phyloP scores from a whole-genome alignment of 2,329 filamentous ascomycete species.

The Colletotrichum higginsianum region DNA sequence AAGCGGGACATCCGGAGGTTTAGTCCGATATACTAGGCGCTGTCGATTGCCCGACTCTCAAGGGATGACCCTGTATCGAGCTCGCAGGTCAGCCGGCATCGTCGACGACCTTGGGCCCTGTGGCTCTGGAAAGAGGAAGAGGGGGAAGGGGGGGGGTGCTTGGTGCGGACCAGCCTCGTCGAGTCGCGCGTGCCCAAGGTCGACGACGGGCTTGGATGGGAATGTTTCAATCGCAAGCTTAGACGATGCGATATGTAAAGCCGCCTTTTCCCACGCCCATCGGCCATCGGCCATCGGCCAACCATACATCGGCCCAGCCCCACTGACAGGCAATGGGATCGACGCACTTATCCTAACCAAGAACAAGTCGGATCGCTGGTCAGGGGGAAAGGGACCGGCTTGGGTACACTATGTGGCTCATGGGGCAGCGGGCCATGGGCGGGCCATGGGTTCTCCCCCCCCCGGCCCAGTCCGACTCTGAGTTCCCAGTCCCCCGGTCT shows the following conservation, averaged over 20 bases:
- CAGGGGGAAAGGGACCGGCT: slow-evolving; percentile 1
- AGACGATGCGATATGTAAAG: slow-evolving; percentile 35
- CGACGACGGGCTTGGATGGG: slow-evolving; percentile 16
- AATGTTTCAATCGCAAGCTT: slow-evolving; percentile 41
- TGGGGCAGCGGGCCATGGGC: background rate
- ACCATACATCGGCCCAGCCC: background rate
- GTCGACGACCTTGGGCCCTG: slow-evolving; percentile 3
- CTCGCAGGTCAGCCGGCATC: slow-evolving; percentile 19
- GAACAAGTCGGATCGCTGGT: slow-evolving; percentile 38
- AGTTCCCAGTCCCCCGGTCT: slow-evolving; percentile 22
- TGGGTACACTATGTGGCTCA: too few species aligned
- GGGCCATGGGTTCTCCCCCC: slow-evolving; percentile 18
- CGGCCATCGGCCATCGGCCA: slow-evolving; percentile 1
- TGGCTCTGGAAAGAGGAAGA: too few species aligned
- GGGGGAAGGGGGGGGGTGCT: background rate
- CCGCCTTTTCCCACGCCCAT: slow-evolving; percentile 17
- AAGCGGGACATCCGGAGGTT: slow-evolving; percentile 26
- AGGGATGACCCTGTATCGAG: slow-evolving; percentile 37
- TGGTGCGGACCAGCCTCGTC: slow-evolving; percentile 30
- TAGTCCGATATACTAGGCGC: slow-evolving; percentile 34
- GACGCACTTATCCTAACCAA: slow-evolving; percentile 38
- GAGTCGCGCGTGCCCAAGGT: slow-evolving; percentile 24
- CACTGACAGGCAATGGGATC: slow-evolving; percentile 37
- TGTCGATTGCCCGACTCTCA: slow-evolving; percentile 36
- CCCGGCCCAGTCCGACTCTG: slow-evolving; percentile 26